phyloP scores from a whole-genome alignment of 768 basidiomycete species.

The Tricholoma matsutake region DNA sequence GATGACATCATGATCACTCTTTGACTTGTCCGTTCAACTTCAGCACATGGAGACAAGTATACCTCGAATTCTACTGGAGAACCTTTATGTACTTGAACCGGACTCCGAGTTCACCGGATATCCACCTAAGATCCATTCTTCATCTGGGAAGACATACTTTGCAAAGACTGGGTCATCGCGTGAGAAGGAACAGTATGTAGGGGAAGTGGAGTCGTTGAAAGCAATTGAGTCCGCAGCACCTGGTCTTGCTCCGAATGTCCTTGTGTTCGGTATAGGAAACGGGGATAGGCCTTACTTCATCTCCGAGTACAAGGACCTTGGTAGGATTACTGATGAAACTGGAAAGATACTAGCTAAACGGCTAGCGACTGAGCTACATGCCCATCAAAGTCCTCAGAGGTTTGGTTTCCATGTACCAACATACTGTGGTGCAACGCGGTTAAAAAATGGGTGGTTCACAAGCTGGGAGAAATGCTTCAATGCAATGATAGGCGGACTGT shows the following conservation, averaged over 20 bases:
- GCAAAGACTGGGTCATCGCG: constrained; percentile 51
- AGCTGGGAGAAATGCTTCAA: constrained; percentile 71
- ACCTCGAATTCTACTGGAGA: constrained; percentile 35
- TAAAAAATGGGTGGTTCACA: constrained; percentile 70
- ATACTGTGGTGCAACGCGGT: constrained; percentile 69
- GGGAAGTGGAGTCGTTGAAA: constrained; percentile 67
- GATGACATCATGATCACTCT: neutral
- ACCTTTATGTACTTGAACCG: constrained; percentile 50
- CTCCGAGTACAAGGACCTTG: constrained; percentile 68
- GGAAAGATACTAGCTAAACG: constrained; percentile 54
- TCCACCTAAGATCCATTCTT: constrained; percentile 50
- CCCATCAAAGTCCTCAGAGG: constrained; percentile 46
- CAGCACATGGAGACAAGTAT: constrained; percentile 8
- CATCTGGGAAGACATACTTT: constrained; percentile 57
- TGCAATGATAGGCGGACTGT: constrained; percentile 56
- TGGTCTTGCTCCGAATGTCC: constrained; percentile 56
- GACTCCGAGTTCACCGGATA: constrained; percentile 42
- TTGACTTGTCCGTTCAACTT: neutral
- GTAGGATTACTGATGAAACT: constrained; percentile 40
- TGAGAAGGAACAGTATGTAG: constrained; percentile 63
- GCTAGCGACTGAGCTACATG: constrained; percentile 66
- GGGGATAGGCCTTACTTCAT: constrained; percentile 60
- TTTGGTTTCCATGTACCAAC: constrained; percentile 76
- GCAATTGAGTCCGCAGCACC: constrained; percentile 65
- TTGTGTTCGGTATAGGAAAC: constrained; percentile 44